Base-by-base conservation (phyloP, 2,329 filamentous ascomycete species). In the Fusarium piperis region DNA sequence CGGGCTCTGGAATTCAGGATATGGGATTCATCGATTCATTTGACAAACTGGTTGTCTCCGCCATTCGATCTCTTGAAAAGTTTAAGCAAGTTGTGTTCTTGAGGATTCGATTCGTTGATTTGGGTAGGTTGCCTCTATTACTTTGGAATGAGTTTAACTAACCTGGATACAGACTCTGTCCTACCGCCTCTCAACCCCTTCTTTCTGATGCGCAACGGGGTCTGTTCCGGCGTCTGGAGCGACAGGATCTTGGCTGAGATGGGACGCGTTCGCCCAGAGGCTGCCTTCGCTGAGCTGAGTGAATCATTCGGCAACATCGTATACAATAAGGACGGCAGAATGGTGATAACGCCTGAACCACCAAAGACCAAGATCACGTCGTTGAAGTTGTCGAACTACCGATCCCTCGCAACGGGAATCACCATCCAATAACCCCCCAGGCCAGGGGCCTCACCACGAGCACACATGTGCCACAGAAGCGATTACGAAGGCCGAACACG, bases 21-120 rank as follows among this genome's bases (percentile, higher is more conserved):
- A 88, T 91, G 83, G 85, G 88, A 32, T 94, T 94, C 71, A 93
- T 94, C 72, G 83, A 86, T 26, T 88, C 90, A 0, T 94, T 94
- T 73, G 92, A 94, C 79, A 85, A 86, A 64, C 83, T 94, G 12
- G 90, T 94, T 4, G 71, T 93, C 3, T 85, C 89, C 2, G 90
- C 88, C 1, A 88, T 93, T 33, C 85, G 86, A 53, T 86, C 90
- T 4, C 80, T 94, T 51, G 85, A 86, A 15, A 85, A 83, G 32
- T 85, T 93, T 53, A 85, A 86, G 59, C 82, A 84, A n/a, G 80
- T 94, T 33, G 83, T 89, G 48, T 89, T 90, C 78, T 79, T 94
- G 70, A 86, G 92, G 64, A 93, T 94, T 75, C 89, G 92, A 61
- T 94, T 93, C 75, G 90, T 94, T 59, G 92, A 94, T 79, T 84